These are phyloP conservation scores for Entomortierella parvispora DNA, from an alignment of 192 early-diverging fungal species.

Conservation along the genomic window DNA sequence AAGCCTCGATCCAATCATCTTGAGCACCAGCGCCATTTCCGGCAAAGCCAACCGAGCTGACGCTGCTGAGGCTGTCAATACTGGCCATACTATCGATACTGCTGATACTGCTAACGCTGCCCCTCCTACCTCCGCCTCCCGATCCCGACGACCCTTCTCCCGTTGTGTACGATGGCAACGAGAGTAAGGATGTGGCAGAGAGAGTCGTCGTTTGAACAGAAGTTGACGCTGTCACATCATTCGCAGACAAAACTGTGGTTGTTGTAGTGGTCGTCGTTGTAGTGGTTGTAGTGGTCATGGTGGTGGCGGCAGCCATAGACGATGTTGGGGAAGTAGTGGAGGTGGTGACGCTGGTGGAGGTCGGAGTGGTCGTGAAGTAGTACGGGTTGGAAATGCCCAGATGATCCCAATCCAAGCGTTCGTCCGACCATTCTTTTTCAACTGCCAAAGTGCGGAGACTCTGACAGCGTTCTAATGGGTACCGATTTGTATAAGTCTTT, in stretches of 20 bases:
- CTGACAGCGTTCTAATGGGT: background rate
- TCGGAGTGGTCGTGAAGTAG: too few species aligned
- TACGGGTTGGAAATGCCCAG: too few species aligned
- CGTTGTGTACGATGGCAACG: too few species aligned
- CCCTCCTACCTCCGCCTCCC: too few species aligned
- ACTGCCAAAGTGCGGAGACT: conserved; percentile 5
- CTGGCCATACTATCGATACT: too few species aligned
- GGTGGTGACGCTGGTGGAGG: too few species aligned
- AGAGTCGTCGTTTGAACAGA: too few species aligned
- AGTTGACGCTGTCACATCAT: too few species aligned
- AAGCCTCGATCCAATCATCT: conserved; percentile 1
- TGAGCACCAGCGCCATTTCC: background rate
- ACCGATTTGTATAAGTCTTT: background rate
- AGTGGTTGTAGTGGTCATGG: background rate
- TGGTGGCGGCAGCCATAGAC: background rate
- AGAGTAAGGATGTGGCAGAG: too few species aligned
- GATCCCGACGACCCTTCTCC: too few species aligned
- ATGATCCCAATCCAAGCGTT: too few species aligned
- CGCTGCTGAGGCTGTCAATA: background rate
- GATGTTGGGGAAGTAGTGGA: background rate
- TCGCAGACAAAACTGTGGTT: background rate
- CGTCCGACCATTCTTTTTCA: conserved; percentile 9
- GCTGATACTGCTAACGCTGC: too few species aligned
- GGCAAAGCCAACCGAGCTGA: background rate
- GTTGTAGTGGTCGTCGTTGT: background rate